Evolutionary conservation across 2,329 filamentous ascomycete species (phyloP), one percentile per base, ranked within the genome.

Genomic region (Domatiomyces catenatus): DNA sequence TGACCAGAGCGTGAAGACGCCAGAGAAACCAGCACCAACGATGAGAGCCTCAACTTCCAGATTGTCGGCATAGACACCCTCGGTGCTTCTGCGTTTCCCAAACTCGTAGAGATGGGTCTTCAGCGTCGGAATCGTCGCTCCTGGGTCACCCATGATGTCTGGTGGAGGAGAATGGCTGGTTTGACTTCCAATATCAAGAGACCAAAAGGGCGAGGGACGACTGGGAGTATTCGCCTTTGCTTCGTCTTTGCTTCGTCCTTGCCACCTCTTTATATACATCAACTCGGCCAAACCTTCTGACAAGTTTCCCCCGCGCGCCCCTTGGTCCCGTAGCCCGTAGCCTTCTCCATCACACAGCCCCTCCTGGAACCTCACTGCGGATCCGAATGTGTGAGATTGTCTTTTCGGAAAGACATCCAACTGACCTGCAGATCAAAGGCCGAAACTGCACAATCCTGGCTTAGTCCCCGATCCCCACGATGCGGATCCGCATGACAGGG

Each of bases 1-100:
- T 0, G 69, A 69, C 55, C 76, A 72, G 36, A 77, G 69, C 63
- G 71, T 70, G 51, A 72, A 76, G 17, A 75, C 62, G 12, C 73
- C 73, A 22, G 70, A 56, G 48, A 62, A 61, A 7, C 63, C 62
- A 10, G 59, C 62, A 48, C 63, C 63, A 5, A 64, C 58, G 48
- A 59, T 54, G 20, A 63, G 55, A 17, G 56, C 61, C 54, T 65
- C 63, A 32, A 64, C 52, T 28, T 55, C 51, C 28, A 59, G 48
- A 44, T 56, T 54, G 6, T 56, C 51, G 3, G 50, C 58, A 53
- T 59, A 56, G 42, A 51, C 58, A 0, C 71, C 71, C 2, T 53
- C 53, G 2, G 49, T 58, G 19, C 54, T 47, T 18, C 59, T 50
- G 17, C 60, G 58, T 32, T 50, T 54, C 20, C 51, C 55, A 47